phyloP scores from a whole-genome alignment of 164 flowering plant species.

The Chloranthus sessilifolius region DNA sequence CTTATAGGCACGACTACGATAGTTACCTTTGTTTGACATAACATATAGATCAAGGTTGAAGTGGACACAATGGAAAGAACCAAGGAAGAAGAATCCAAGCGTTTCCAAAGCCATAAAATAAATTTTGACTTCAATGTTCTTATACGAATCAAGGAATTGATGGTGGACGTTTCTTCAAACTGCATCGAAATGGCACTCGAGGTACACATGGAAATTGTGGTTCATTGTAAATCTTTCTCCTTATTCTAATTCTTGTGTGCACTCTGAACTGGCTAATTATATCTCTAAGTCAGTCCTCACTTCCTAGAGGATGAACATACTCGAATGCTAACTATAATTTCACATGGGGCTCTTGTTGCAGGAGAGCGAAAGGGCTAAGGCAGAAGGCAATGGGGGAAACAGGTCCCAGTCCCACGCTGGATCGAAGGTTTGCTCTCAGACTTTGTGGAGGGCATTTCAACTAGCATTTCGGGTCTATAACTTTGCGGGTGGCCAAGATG shows the following conservation, averaged over 20 bases:
- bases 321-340: not conserved
- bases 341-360: slow-evolving; percentile 11
- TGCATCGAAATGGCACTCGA: slow-evolving; percentile 77
- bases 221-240: not conserved
- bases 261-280: not conserved
- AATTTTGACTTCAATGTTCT: slow-evolving; percentile 60
- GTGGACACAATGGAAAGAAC: slow-evolving; percentile 62
- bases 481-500: slow-evolving; percentile 87
- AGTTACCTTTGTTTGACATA: not conserved
- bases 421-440: slow-evolving; percentile 30
- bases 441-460: slow-evolving; percentile 83
- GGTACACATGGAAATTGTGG: slow-evolving; percentile 35
- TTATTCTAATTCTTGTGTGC: not conserved
- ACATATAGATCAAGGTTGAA: slow-evolving; percentile 60
- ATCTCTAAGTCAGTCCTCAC: not conserved
- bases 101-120: slow-evolving; percentile 55
- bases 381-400: slow-evolving; percentile 11
- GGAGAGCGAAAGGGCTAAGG: slow-evolving; percentile 46
- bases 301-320: not conserved
- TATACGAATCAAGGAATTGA: slow-evolving; percentile 59
- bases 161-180: slow-evolving; percentile 80
- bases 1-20: not conserved
- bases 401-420: slow-evolving; percentile 26
- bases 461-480: slow-evolving; percentile 72
- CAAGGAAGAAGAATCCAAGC: slow-evolving; percentile 79